Evolutionary conservation across 257 asterid species (phyloP).

Genomic region (Eustoma russellianum): DNA sequence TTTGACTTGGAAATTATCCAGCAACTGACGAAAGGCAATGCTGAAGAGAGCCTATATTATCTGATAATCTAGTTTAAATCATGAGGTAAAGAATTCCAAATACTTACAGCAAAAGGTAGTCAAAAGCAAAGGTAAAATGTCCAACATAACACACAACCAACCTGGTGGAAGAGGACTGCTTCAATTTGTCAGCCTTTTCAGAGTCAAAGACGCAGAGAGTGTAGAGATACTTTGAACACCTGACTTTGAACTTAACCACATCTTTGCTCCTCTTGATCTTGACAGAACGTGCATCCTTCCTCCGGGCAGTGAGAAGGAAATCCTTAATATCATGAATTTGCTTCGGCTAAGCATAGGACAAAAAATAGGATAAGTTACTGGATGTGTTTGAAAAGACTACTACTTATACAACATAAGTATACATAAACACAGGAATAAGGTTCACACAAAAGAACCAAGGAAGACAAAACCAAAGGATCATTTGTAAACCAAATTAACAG

Average conservation of each 20-base stretch:
- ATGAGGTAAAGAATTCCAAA: neutral
- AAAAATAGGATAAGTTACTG: neutral
- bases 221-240: constrained; percentile 30
- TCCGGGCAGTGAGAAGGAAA: constrained; percentile 29
- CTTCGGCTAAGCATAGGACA: constrained; percentile 12
- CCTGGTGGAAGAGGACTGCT: constrained; percentile 38
- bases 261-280: constrained; percentile 31
- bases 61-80: neutral
- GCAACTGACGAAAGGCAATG: neutral
- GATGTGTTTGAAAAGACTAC: too few relatives aligned
- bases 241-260: constrained; percentile 28
- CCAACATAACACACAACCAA: neutral
- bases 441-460: too few relatives aligned
- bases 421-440: too few relatives aligned
- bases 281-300: constrained; percentile 25
- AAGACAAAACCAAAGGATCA: too few relatives aligned
- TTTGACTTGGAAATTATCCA: too few relatives aligned
- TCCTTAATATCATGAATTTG: constrained; percentile 29
- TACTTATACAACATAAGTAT: too few relatives aligned
- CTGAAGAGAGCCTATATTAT: too few relatives aligned
- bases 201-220: constrained; percentile 20
- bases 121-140: neutral
- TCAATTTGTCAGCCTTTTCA: constrained; percentile 31
- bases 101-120: too few relatives aligned
- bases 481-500: too few relatives aligned